These are phyloP conservation scores for Sclerotinia glacialis DNA, from an alignment of 2,329 filamentous ascomycete species.

Conservation along the genomic window DNA sequence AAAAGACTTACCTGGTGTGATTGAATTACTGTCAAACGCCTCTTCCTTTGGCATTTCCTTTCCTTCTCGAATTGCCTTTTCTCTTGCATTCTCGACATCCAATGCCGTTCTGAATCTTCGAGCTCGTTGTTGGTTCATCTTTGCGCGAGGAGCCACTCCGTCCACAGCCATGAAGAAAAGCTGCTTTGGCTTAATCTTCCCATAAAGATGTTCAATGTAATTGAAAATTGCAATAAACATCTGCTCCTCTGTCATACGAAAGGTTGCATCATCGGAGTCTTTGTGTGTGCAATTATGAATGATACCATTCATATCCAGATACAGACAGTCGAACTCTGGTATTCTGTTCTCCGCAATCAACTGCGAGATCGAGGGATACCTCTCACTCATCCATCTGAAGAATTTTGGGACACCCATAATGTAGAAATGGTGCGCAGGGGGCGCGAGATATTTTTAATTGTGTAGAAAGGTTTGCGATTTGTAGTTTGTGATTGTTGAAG, in stretches of 20 bases:
- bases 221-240: slow-evolving; percentile 99
- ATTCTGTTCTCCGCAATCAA: slow-evolving; percentile 98
- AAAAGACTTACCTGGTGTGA: slow-evolving; percentile 69
- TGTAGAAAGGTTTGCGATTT: slow-evolving; percentile 23
- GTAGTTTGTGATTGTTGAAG: slow-evolving; percentile 22
- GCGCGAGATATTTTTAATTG: not conserved
- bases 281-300: slow-evolving; percentile 97
- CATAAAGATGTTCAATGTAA: slow-evolving; percentile 97
- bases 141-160: slow-evolving; percentile 92
- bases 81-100: slow-evolving; percentile 82
- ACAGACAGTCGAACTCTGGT: slow-evolving; percentile 97
- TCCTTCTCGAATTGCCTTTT: slow-evolving; percentile 88
- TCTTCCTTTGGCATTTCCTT: slow-evolving; percentile 92
- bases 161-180: slow-evolving; percentile 99
- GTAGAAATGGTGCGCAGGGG: slow-evolving; percentile 10
- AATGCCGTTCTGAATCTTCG: slow-evolving; percentile 92
- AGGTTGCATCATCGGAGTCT: slow-evolving; percentile 75
- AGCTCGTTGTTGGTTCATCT: slow-evolving; percentile 99
- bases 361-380: slow-evolving; percentile 97
- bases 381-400: slow-evolving; percentile 90
- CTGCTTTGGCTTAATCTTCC: slow-evolving; percentile 97
- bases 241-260: slow-evolving; percentile 92
- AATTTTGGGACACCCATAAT: slow-evolving; percentile 54
- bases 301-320: slow-evolving; percentile 98
- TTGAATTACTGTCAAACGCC: slow-evolving; percentile 98